These are phyloP conservation scores for Phytophthora idaei DNA, from an alignment of 352 stramenopile genomes.

Conservation along the genomic window DNA sequence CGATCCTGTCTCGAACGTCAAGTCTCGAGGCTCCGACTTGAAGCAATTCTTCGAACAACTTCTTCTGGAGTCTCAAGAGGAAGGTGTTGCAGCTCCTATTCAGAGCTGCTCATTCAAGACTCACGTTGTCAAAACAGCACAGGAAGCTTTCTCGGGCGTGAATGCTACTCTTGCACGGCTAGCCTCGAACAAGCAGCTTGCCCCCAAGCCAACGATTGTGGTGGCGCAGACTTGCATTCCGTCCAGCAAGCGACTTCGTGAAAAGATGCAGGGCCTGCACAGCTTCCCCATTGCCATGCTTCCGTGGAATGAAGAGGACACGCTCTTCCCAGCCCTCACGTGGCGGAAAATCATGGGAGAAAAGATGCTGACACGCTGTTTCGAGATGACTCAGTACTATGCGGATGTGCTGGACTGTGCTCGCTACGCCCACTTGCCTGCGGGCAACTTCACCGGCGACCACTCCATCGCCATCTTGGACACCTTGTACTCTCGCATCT, in stretches of 20 bases:
- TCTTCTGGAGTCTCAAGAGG: constrained; percentile 42
- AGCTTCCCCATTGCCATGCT: constrained; percentile 94
- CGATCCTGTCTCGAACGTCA: constrained; percentile 64
- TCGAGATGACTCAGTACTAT: constrained; percentile 90
- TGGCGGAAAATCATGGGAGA: constrained; percentile 92
- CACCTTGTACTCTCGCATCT: constrained; percentile 91
- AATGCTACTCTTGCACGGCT: constrained; percentile 89
- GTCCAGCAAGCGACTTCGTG: constrained; percentile 67
- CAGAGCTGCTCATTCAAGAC: constrained; percentile 61
- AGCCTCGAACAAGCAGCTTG: constrained; percentile 81
- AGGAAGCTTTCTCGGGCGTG: constrained; percentile 81
- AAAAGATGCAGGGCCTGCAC: constrained; percentile 89
- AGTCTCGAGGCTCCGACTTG: constrained; percentile 56
- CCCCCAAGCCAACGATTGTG: constrained; percentile 85
- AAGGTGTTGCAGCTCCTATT: constrained; percentile 39
- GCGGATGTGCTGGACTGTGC: constrained; percentile 89
- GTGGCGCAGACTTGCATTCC: constrained; percentile 74
- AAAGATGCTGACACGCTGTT: constrained; percentile 73
- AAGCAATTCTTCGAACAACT: constrained; percentile 63
- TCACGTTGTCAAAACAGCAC: constrained; percentile 79
- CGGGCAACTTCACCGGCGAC: constrained; percentile 95
- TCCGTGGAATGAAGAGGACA: constrained; percentile 80
- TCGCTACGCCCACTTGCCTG: constrained; percentile 92
- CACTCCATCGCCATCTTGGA: constrained; percentile 93
- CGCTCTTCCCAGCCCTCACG: constrained; percentile 90